Evolutionary conservation across 805 yeast genomes (phyloP), one percentile per base, ranked within the genome.

Genomic region (Priceomyces castillae): DNA sequence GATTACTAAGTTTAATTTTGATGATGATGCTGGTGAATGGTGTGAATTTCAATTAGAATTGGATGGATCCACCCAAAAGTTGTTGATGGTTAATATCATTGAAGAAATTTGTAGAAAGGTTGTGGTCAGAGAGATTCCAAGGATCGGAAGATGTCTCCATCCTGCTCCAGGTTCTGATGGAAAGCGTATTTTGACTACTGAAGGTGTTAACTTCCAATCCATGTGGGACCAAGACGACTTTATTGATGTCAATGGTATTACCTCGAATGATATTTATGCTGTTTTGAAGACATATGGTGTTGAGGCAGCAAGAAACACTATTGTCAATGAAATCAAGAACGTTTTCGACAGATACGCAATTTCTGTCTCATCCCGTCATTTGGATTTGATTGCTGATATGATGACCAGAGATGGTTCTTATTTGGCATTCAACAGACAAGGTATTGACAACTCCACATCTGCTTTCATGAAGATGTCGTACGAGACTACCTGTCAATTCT

Each of bases 361-460:
- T 61, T 73, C 90, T 46, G 99, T 94, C 46, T 85, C 94, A 44
- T 73, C 81, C 42, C 88, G 99, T 66, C 99, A 94, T 73, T 81
- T 94, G 70, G 99, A 94, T 62, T 80, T 94, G 64, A 84, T 94
- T 65, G 99, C 95, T 51, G 99, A 94, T 67, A 87, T 88, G 89
- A 94, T 94, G 99, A 94, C 99, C 4, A 82, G 99, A 68, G 98
- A 94, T 69, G 99, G 99, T 59, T 80, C 95, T 2, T 94, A 90
- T 62, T 71, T 92, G 62, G 96, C 99, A 19, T 94, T 94, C 76
- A 90, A 89, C 69, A 87, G 99, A 76, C 97, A 89, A 71, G 99
- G 99, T 67, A 90, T 95, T 63, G 98, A 94, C 65, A 79, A 96
- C 1, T 81, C 94, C 11, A 90, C 97, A 1, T 90, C 98, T 6